Evolutionary conservation across 331 rosid species (phyloP).

Genomic region (Malus hybrid): DNA sequence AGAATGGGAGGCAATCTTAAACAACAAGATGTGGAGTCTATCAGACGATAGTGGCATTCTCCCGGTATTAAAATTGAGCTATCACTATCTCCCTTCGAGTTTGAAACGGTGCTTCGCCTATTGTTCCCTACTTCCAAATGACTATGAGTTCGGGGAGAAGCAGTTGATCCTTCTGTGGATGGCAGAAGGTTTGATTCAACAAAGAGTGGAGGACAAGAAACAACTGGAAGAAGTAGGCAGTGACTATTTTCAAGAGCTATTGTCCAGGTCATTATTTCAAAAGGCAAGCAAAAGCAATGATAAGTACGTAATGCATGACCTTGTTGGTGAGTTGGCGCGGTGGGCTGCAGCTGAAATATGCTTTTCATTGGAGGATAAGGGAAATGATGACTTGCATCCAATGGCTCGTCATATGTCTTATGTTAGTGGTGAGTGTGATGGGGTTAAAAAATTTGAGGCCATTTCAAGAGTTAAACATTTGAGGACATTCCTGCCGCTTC

Average conservation of each 20-base stretch:
- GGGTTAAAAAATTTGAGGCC: not conserved
- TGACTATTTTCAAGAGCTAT: constrained; percentile 2
- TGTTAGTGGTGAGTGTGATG: not conserved
- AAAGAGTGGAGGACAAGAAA: not conserved
- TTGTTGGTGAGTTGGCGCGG: not conserved
- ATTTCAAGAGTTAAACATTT: not conserved
- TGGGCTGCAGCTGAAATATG: not conserved
- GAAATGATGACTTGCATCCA: no score
- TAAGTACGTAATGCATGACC: not conserved
- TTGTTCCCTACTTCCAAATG: not conserved
- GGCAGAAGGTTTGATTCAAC: not conserved
- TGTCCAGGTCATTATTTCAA: constrained; percentile 9
- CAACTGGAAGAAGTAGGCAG: not conserved
- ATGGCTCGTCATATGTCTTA: not conserved
- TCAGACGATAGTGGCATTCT: not conserved
- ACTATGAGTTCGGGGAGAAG: not conserved
- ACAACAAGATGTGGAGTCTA: not conserved
- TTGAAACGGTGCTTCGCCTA: not conserved
- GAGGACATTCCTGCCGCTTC: not conserved
- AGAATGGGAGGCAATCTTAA: not conserved
- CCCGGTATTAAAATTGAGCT: not conserved
- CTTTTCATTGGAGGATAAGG: not conserved
- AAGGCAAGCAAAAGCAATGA: not conserved
- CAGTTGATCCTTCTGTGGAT: not conserved
- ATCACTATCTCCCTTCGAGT: not conserved